Evolutionary conservation across 768 basidiomycete genomes (phyloP), one percentile per base, ranked within the genome.

Genomic region (Lactarius tabidus): DNA sequence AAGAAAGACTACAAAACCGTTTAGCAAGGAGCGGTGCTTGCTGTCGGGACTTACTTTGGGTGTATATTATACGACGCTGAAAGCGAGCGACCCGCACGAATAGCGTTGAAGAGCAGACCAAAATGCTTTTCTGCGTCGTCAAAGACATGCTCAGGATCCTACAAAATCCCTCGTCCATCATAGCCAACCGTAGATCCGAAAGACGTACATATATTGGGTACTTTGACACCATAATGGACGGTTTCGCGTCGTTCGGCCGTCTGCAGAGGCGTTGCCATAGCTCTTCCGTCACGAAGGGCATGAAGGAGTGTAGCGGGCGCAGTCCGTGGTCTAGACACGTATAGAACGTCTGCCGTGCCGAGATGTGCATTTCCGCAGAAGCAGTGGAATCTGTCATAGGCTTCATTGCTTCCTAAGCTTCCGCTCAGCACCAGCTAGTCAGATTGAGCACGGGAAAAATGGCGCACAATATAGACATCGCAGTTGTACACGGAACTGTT

Each of bases 261-360:
- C 95, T 82, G 0, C 95, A 95, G 2, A 99, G 80, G 33, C 97
- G 86, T 75, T 99, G 97, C 97, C 97, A 99, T 14, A 99, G 79
- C 75, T 98, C 97, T 77, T 99, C 97, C 5, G 97, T 98, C 38
- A 99, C 92, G 76, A 91, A 99, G 1, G 97, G 97, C 97, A 98
- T 99, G 79, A 98, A 95, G 0, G 97, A 97, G 75, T 98, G 97
- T 1, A 98, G 81, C 2, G 98, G 80, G 23, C 89, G 86, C 60
- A 99, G 80, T 12, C 95, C 97, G 66, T 88, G 78, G 71, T 99
- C 97, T 43, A 99, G 83, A 74, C 94, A 96, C 9, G 90, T 95
- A 76, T 98, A 97, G 41, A 99, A 79, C 0, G 96, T 98, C 77
- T 98, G 93, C 73, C 97, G 95, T 3, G 96, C 91, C 12, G 95